Base-by-base conservation (phyloP, 352 stramenopile genomes). In the Globisporangium canariense region DNA sequence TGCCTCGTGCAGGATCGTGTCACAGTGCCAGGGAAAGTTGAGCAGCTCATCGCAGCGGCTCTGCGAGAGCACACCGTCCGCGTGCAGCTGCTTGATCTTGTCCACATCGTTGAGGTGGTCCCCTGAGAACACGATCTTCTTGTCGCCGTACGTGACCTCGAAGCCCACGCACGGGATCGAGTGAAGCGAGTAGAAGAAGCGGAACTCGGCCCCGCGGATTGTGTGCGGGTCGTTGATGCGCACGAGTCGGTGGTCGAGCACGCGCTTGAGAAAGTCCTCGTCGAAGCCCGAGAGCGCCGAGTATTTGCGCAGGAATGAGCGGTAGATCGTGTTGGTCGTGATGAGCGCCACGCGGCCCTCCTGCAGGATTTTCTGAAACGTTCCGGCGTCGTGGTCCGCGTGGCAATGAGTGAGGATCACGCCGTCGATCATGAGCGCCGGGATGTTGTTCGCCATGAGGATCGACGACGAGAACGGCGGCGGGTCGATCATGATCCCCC, bases 321-420 rank as follows among this genome's bases (percentile, higher is more conserved):
- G 95, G 71, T 98, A 98, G 73, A 99, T 99, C 13, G 96, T 99
- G 58, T 92, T 82, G 7, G 94, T 99, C 25, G 96, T 98, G 55
- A 98, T 98, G 25, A 99, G 79, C 50, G 93, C 91, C 30, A 99
- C 93, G 11, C 90, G 91, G 2, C 90, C 94, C 67, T 97, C 94
- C 34, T 96, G 94, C 18, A 99, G 69, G 49, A 99, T 97, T 69
- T 98, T 98, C 67, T 99, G 96, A 68, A 99, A 99, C 32, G 96
- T 97, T 32, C 96, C 96, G 45, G 96, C 96, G 73, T 99, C 96
- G 68, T 99, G 96, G 73, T 99, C 96, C 18, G 96, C 94, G 69
- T 98, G 96, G 66, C 94, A 98, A 71, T 99, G 96, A 16, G 96
- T 99, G 30, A 99, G 73, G 66, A 99, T 98, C 14, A 99, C 97